Evolutionary conservation across 192 early-diverging fungal genomes (phyloP).

Genomic region (Coemansia umbellata): DNA sequence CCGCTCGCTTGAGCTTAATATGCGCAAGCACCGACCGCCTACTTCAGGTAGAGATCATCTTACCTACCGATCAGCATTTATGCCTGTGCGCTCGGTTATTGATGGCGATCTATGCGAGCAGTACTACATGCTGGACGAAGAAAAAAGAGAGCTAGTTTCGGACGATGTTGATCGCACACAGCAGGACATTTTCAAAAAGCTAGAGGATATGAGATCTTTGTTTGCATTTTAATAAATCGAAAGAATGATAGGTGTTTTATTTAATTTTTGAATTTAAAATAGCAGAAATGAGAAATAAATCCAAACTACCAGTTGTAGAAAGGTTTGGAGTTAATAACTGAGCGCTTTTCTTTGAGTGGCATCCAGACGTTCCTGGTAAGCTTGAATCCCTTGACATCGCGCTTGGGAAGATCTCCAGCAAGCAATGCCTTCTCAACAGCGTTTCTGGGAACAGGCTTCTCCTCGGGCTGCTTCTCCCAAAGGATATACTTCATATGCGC

Average conservation of each 20-base stretch:
- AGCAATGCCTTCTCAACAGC: slow-evolving; percentile 26
- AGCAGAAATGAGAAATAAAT: not conserved
- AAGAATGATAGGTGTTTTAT: too few relatives aligned
- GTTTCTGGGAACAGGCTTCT: slow-evolving; percentile 16
- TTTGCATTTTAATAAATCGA: slow-evolving; percentile 39
- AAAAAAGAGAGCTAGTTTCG: slow-evolving; percentile 55
- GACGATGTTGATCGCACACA: slow-evolving; percentile 84
- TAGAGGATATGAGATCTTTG: slow-evolving; percentile 82
- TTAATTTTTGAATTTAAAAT: too few relatives aligned
- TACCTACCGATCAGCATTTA: slow-evolving; percentile 72
- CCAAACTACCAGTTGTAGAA: slow-evolving; percentile 71
- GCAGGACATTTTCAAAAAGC: slow-evolving; percentile 84
- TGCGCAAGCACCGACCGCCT: slow-evolving; percentile 78
- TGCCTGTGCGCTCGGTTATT: slow-evolving; percentile 67
- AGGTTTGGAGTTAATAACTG: slow-evolving; percentile 64
- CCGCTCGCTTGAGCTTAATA: slow-evolving; percentile 83
- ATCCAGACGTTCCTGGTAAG: slow-evolving; percentile 67
- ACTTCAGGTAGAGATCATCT: slow-evolving; percentile 85
- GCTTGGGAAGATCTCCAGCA: slow-evolving; percentile 27
- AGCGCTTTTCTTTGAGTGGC: slow-evolving; percentile 66
- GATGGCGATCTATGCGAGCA: slow-evolving; percentile 96
- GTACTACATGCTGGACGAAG: slow-evolving; percentile 38
- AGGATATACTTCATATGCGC: slow-evolving; percentile 81
- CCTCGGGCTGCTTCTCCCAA: slow-evolving; percentile 54
- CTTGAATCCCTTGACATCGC: slow-evolving; percentile 62